phyloP scores from a whole-genome alignment of 164 flowering plant genomes.

The Taxillus chinensis region DNA sequence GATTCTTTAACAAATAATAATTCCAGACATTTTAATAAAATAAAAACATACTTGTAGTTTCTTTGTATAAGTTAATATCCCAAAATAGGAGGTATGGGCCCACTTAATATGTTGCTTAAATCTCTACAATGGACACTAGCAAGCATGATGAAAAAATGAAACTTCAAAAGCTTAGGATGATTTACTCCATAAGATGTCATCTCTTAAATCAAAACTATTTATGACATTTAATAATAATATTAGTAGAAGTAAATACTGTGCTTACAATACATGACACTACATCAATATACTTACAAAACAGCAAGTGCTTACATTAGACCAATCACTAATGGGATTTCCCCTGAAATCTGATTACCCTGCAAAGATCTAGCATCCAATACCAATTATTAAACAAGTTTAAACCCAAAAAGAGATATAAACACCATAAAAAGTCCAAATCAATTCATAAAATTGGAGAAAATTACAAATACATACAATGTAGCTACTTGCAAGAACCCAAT shows the following conservation, averaged over 20 bases:
- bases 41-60: conserved; percentile 45
- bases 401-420: neutral
- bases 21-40: too few species aligned
- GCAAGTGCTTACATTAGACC: conserved; percentile 99
- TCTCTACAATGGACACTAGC: conserved; percentile 39
- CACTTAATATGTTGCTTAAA: conserved; percentile 66
- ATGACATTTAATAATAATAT: too few species aligned
- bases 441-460: neutral
- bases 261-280: neutral
- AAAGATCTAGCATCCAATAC: conserved; percentile 42
- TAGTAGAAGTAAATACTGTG: neutral
- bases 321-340: conserved; percentile 78
- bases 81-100: conserved; percentile 76
- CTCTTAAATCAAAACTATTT: too few species aligned
- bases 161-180: neutral
- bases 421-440: neutral
- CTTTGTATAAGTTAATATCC: conserved; percentile 73
- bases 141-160: neutral
- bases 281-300: conserved; percentile 59
- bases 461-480: conserved; percentile 54
- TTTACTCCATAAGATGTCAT: neutral
- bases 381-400: neutral
- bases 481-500: conserved; percentile 98
- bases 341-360: conserved; percentile 77
- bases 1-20: too few species aligned